Conservation (phyloP, 495 filamentous ascomycete species). For the Rostrohypoxylon terebratum region DNA sequence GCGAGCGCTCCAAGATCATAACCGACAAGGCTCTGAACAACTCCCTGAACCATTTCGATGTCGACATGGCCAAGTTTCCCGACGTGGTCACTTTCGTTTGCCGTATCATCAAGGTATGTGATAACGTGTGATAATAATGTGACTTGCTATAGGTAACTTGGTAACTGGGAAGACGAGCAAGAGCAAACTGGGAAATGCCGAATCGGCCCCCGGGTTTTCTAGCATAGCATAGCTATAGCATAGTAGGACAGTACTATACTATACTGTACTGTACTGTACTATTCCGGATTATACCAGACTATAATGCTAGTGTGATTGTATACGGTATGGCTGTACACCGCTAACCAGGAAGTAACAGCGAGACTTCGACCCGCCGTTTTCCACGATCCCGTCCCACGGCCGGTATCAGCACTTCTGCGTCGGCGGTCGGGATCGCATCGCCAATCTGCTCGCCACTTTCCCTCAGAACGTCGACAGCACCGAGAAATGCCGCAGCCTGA, state of each 20-base stretch:
- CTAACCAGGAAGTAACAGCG: slow-evolving; percentile 65
- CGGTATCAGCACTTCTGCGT: slow-evolving; percentile 92
- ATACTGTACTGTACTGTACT: too few relatives aligned
- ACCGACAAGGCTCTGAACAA: slow-evolving; percentile 82
- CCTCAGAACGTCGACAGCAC: slow-evolving; percentile 70
- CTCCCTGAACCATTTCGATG: slow-evolving; percentile 87
- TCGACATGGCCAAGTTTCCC: slow-evolving; percentile 87
- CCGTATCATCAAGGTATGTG: slow-evolving; percentile 89
- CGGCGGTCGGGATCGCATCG: slow-evolving; percentile 80
- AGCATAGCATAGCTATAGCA: not conserved
- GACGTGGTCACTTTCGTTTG: slow-evolving; percentile 93
- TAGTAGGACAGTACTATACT: too few relatives aligned
- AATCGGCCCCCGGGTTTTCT: slow-evolving; percentile 11
- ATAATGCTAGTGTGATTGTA: slow-evolving; percentile 1
- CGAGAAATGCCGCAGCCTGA: slow-evolving; percentile 79
- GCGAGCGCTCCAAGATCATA: slow-evolving; percentile 79
- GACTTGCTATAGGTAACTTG: too few relatives aligned
- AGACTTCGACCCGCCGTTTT: slow-evolving; percentile 89
- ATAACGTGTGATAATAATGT: too few relatives aligned
- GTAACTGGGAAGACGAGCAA: too few relatives aligned
- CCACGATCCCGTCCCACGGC: slow-evolving; percentile 85
- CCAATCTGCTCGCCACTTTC: slow-evolving; percentile 77
- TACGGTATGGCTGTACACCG: not conserved
- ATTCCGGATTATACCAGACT: too few relatives aligned
- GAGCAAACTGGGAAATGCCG: slow-evolving; percentile 24